Conservation (phyloP, 495 filamentous ascomycete genomes). For the Hypoxylon perforatum region DNA sequence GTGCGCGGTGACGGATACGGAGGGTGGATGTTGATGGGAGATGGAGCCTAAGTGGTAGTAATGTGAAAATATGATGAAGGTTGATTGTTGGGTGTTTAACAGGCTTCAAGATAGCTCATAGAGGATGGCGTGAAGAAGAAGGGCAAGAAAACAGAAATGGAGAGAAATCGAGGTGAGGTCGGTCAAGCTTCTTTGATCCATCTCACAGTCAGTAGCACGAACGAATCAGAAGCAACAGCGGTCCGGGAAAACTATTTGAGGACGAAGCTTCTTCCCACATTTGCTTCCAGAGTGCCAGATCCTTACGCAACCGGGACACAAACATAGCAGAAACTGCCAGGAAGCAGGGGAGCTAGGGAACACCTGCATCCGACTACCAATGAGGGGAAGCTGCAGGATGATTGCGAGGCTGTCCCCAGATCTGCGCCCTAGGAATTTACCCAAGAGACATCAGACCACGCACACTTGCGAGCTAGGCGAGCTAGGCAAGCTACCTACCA, state of each 20-base stretch:
- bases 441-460: conserved; percentile 20
- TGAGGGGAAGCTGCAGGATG: conserved; percentile 38
- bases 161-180: conserved; percentile 47
- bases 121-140: conserved; percentile 29
- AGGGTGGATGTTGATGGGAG: neutral
- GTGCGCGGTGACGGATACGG: neutral
- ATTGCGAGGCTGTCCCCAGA: conserved; percentile 30
- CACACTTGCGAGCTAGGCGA: neutral
- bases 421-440: conserved; percentile 30
- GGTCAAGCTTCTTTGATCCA: conserved; percentile 43
- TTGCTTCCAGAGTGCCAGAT: conserved; percentile 35
- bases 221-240: conserved; percentile 48
- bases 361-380: conserved; percentile 41
- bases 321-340: conserved; percentile 14
- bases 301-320: conserved; percentile 36
- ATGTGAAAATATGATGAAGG: conserved; percentile 20
- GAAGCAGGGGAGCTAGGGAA: conserved; percentile 32
- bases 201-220: conserved; percentile 41
- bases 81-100: conserved; percentile 16
- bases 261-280: conserved; percentile 41
- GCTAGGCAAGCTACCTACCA: neutral
- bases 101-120: conserved; percentile 8
- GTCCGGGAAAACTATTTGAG: conserved; percentile 48
- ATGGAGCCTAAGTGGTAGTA: conserved; percentile 9
- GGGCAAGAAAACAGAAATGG: conserved; percentile 31